Conservation (phyloP, 345 rosid genomes). For the Gossypium stocksii region DNA sequence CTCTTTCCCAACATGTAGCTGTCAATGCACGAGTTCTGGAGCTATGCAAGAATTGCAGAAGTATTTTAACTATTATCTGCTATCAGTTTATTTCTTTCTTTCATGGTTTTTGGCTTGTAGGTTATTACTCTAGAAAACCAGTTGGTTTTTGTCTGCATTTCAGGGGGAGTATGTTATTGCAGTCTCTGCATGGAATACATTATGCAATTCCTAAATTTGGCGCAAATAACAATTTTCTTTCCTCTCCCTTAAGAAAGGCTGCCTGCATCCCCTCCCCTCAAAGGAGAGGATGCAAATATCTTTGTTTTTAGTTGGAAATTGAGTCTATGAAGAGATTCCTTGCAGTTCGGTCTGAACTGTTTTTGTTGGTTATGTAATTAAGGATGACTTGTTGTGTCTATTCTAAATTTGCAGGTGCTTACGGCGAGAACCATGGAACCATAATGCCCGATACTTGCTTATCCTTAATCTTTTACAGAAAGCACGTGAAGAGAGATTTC, state of each 20-base stretch:
- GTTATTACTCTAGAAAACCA: background rate
- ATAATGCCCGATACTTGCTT: slow-evolving; percentile 55
- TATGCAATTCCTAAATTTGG: background rate
- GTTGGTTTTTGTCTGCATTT: background rate
- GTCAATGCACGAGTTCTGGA: slow-evolving; percentile 49
- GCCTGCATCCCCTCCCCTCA: background rate
- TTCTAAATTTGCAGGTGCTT: slow-evolving; percentile 52
- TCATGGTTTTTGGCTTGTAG: slow-evolving; percentile 14
- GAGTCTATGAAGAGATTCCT: background rate
- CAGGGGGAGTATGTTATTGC: background rate
- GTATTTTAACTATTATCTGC: slow-evolving; percentile 32
- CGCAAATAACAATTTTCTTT: slow-evolving; percentile 2
- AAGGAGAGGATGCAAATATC: background rate
- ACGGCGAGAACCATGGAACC: slow-evolving; percentile 84
- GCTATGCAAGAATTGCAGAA: slow-evolving; percentile 63
- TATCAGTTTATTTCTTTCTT: background rate
- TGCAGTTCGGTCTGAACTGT: slow-evolving; percentile 6
- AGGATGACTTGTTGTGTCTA: slow-evolving; percentile 14
- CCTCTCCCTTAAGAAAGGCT: slow-evolving; percentile 1
- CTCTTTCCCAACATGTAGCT: slow-evolving; percentile 75
- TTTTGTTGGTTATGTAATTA: slow-evolving; percentile 7
- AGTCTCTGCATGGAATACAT: background rate
- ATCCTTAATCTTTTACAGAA: slow-evolving; percentile 73
- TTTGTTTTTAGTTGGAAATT: slow-evolving; percentile 2
- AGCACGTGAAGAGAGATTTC: slow-evolving; percentile 87